Evolutionary conservation across 1,139 yeast genomes (phyloP).

Genomic region (Pichia inconspicua): DNA sequence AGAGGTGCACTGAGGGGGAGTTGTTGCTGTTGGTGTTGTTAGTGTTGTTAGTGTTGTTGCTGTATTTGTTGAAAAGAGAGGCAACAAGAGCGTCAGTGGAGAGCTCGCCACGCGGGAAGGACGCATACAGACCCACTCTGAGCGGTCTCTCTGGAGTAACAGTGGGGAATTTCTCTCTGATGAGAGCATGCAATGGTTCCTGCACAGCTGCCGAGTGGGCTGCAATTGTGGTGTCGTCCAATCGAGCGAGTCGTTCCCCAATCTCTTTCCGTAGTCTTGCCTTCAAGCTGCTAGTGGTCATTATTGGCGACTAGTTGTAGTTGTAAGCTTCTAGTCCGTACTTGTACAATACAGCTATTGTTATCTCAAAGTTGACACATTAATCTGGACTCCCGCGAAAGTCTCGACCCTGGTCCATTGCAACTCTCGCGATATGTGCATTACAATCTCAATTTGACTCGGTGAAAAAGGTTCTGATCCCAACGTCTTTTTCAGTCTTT

Average conservation of each 20-base stretch:
- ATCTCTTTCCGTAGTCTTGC: not conserved
- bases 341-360: too few species aligned
- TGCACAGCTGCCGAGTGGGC: not conserved
- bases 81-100: conserved; percentile 46
- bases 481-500: not conserved
- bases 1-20: conserved; percentile 28
- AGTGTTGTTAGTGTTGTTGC: too few species aligned
- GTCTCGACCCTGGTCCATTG: not conserved
- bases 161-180: not conserved
- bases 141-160: not conserved
- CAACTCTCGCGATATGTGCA: too few species aligned
- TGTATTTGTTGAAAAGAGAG: not conserved
- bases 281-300: not conserved
- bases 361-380: too few species aligned
- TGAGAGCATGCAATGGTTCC: not conserved
- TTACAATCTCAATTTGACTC: too few species aligned
- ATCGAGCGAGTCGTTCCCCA: not conserved
- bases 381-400: too few species aligned
- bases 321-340: too few species aligned
- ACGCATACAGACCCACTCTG: conserved; percentile 56
- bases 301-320: not conserved
- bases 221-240: not conserved
- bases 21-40: too few species aligned
- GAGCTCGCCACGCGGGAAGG: conserved; percentile 57
- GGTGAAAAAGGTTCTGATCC: too few species aligned